Evolutionary conservation across 768 basidiomycete genomes (phyloP).

Genomic region (Rhizopogon vesiculosus): DNA sequence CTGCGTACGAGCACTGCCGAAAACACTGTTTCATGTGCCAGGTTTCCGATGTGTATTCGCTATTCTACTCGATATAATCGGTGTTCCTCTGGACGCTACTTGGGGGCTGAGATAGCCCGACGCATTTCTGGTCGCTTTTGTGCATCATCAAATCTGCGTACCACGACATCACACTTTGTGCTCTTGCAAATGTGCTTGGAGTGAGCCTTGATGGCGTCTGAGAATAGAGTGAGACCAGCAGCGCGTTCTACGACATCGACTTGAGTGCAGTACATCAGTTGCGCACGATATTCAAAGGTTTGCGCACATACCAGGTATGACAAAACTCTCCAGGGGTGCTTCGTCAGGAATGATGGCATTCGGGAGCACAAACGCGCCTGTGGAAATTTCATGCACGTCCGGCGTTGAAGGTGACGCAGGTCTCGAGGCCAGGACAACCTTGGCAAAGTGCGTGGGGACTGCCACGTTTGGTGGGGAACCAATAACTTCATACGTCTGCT

Average conservation of each 20-base stretch:
- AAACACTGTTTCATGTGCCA: too few species aligned
- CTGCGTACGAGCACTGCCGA: too few species aligned
- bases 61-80: neutral
- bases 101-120: slow-evolving; percentile 47
- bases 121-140: slow-evolving; percentile 58
- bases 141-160: slow-evolving; percentile 89
- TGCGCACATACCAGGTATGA: slow-evolving; percentile 63
- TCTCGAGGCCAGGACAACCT: slow-evolving; percentile 80
- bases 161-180: slow-evolving; percentile 82
- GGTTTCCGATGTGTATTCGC: too few species aligned
- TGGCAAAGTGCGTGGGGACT: slow-evolving; percentile 98
- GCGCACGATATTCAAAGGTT: neutral
- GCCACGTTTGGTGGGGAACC: slow-evolving; percentile 85
- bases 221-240: slow-evolving; percentile 85
- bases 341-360: slow-evolving; percentile 91
- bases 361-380: slow-evolving; percentile 94
- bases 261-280: slow-evolving; percentile 24
- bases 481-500: slow-evolving; percentile 90
- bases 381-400: slow-evolving; percentile 68
- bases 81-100: neutral
- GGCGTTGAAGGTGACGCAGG: slow-evolving; percentile 72
- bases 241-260: slow-evolving; percentile 92
- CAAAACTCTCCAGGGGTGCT: slow-evolving; percentile 72
- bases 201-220: slow-evolving; percentile 64
- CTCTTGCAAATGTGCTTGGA: slow-evolving; percentile 88